These are phyloP conservation scores for Acacia pycnantha DNA, from an alignment of 331 rosid genomes.

Conservation along the genomic window DNA sequence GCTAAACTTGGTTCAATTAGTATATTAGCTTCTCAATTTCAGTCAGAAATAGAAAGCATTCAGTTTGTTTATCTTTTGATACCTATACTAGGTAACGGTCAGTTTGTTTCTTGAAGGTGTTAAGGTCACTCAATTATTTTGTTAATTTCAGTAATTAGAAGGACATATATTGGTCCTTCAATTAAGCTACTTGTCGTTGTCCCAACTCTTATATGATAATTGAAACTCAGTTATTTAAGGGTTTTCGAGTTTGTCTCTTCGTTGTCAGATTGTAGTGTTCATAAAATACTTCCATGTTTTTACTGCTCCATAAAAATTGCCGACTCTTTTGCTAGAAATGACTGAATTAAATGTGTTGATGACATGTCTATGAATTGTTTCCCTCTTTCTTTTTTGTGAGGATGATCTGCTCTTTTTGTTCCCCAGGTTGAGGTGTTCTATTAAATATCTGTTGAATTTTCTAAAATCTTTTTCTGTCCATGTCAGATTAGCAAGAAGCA, in stretches of 20 bases:
- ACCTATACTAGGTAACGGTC: no score
- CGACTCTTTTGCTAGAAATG: background rate
- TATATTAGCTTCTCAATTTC: no score
- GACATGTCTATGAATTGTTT: background rate
- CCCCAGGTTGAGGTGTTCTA: background rate
- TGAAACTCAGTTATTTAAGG: background rate
- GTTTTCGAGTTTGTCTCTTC: background rate
- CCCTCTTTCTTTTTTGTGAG: background rate
- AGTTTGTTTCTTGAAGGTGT: no score
- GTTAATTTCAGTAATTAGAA: conserved; percentile 18
- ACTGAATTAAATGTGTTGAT: background rate
- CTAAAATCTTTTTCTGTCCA: conserved; percentile 24
- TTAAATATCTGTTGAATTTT: conserved; percentile 3
- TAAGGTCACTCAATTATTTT: conserved; percentile 7
- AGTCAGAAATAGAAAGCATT: no score
- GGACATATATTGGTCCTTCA: background rate
- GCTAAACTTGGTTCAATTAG: no score
- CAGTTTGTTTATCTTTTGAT: no score
- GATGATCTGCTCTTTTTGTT: background rate
- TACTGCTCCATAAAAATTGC: background rate
- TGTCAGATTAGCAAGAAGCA: conserved; percentile 90
- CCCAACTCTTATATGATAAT: background rate
- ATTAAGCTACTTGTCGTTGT: background rate
- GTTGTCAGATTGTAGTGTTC: conserved; percentile 5
- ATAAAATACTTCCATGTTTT: background rate